Percentiles rank a stretch among this genome's conserved stretches.
Conservation (phyloP, 495 filamentous ascomycete genomes). For the Oidiodendron maius region DNA sequence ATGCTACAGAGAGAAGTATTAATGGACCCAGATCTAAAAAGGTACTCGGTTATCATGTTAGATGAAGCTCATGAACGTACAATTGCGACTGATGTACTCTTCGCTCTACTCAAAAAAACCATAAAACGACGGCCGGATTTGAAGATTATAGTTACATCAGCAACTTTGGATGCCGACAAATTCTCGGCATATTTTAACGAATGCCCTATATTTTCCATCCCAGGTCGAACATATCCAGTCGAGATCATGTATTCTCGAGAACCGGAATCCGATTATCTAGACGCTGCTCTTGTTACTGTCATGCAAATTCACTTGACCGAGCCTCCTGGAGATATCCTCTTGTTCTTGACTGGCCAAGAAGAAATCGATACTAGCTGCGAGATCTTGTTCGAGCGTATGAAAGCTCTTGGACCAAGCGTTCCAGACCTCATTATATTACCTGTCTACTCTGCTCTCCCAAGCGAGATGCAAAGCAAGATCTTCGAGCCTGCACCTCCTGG, state of each 20-base stretch:
- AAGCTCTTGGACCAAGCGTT: constrained; percentile 82
- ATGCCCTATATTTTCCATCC: constrained; percentile 93
- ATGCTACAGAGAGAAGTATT: constrained; percentile 96
- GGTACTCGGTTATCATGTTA: constrained; percentile 95
- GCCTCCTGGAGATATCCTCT: constrained; percentile 81
- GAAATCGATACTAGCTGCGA: constrained; percentile 96
- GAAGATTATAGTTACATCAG: constrained; percentile 92
- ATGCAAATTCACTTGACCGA: constrained; percentile 98
- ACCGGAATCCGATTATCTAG: constrained; percentile 93
- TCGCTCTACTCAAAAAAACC: constrained; percentile 92
- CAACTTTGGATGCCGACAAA: constrained; percentile 94
- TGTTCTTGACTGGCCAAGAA: constrained; percentile 96
- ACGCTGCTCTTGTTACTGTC: constrained; percentile 89
- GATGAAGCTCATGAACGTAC: constrained; percentile 98
- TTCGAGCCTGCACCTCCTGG: constrained; percentile 91
- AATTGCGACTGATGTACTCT: constrained; percentile 92
- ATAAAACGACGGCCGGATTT: constrained; percentile 79
- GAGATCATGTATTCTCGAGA: constrained; percentile 92
- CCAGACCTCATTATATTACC: constrained; percentile 91
- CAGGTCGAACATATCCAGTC: constrained; percentile 89
- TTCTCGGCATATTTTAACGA: constrained; percentile 94
- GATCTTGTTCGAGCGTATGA: constrained; percentile 93
- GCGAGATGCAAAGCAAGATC: constrained; percentile 88
- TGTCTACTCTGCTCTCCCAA: constrained; percentile 88
- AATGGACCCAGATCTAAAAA: constrained; percentile 77